Percentiles rank a stretch among this genome's conserved stretches.
Evolutionary conservation across 2,329 filamentous ascomycete species (phyloP).

Genomic region (Paecilomyces variotii): DNA sequence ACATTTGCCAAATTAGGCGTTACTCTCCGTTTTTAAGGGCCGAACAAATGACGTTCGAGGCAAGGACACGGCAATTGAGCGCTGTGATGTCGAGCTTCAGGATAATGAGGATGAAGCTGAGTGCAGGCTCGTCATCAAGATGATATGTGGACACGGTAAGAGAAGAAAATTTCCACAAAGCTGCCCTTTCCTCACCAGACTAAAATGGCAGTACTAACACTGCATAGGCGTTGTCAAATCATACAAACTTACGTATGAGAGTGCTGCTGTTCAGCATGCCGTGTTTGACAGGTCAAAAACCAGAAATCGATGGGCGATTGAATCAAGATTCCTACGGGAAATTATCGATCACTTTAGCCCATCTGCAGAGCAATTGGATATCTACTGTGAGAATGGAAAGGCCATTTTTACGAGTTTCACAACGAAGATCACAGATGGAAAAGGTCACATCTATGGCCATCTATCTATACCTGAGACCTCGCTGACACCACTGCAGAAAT

Average conservation of each 20-base stretch:
- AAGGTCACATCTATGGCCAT: constrained; percentile 32
- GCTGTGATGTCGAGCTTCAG: constrained; percentile 54
- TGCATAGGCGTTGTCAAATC: constrained; percentile 53
- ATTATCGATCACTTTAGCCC: constrained; percentile 58
- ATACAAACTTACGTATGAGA: constrained; percentile 57
- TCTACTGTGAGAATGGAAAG: constrained; percentile 50
- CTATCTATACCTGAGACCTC: constrained; percentile 1
- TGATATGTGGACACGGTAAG: constrained; percentile 53
- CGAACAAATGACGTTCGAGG: constrained; percentile 47
- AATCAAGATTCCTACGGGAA: constrained; percentile 49
- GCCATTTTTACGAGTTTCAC: constrained; percentile 59
- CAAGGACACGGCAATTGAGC: constrained; percentile 52
- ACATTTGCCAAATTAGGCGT: constrained; percentile 28
- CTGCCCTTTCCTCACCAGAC: neutral
- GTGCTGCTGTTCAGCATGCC: constrained; percentile 54
- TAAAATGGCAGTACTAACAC: constrained; percentile 4
- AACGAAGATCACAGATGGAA: constrained; percentile 54
- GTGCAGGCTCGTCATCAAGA: constrained; percentile 54
- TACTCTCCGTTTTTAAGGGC: constrained; percentile 57
- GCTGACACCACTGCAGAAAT: constrained; percentile 41
- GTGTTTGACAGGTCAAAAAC: constrained; percentile 52
- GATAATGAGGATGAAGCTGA: constrained; percentile 49
- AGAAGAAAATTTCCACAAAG: neutral
- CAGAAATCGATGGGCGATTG: constrained; percentile 52
- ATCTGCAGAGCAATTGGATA: constrained; percentile 57